phyloP scores from a whole-genome alignment of 1,284 basidiomycete species.

The Malassezia brasiliensis region DNA sequence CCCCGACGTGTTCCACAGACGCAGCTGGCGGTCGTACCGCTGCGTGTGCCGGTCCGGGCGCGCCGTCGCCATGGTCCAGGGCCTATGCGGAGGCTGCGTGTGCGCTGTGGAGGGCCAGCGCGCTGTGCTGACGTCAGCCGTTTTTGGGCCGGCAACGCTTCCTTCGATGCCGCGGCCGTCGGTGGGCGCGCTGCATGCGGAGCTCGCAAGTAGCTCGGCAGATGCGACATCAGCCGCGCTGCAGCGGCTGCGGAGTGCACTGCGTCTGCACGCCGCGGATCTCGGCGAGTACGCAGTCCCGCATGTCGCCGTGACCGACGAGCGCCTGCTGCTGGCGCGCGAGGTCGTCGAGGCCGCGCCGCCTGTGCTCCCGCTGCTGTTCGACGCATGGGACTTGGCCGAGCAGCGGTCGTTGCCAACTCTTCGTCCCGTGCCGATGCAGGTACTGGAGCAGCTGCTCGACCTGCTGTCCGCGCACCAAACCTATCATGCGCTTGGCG shows the following conservation, averaged over 20 bases:
- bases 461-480: constrained; percentile 34
- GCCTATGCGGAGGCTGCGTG: background rate
- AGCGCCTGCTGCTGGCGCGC: constrained; percentile 7
- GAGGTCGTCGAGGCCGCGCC: constrained; percentile 1
- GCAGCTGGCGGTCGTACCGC: constrained; percentile 50
- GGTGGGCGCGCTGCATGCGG: constrained; percentile 2
- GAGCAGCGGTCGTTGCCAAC: constrained; percentile 17
- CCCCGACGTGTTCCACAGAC: constrained; percentile 88
- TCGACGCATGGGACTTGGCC: constrained; percentile 21
- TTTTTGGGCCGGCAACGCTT: background rate
- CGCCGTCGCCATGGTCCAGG: background rate
- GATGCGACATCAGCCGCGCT: constrained; percentile 14
- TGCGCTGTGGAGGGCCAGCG: background rate
- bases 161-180: constrained; percentile 1
- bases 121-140: background rate
- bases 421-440: constrained; percentile 28
- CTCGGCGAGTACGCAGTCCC: constrained; percentile 8
- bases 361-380: constrained; percentile 6
- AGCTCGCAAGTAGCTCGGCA: constrained; percentile 15
- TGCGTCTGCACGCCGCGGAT: constrained; percentile 5
- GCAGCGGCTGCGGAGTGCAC: constrained; percentile 1
- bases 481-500: constrained; percentile 33
- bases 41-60: constrained; percentile 29
- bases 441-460: constrained; percentile 35
- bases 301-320: constrained; percentile 10